phyloP scores from a whole-genome alignment of 2,329 filamentous ascomycete species.

The Torrubiellomyces zombiae region DNA sequence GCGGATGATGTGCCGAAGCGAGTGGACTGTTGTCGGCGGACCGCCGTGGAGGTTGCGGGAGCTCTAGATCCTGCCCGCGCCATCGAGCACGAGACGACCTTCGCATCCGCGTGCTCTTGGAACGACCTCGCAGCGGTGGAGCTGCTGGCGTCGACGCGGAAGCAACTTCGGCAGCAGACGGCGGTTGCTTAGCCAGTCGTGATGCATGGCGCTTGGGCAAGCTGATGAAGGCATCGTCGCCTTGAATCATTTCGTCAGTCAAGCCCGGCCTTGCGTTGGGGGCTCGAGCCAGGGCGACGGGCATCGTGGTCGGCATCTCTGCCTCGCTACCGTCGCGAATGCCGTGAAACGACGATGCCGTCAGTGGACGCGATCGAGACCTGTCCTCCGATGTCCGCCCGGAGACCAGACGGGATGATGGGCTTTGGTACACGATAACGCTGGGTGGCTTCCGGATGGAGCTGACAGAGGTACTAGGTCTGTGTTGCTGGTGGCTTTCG shows the following conservation, averaged over 20 bases:
- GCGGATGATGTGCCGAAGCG: constrained; percentile 24
- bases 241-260: constrained; percentile 43
- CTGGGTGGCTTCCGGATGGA: constrained; percentile 30
- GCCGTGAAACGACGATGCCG: too few species aligned
- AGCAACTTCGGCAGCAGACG: constrained; percentile 35
- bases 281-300: constrained; percentile 39
- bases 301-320: constrained; percentile 19
- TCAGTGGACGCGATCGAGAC: too few species aligned
- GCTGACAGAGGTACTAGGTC: constrained; percentile 13
- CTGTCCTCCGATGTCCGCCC: constrained; percentile 14
- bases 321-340: too few species aligned
- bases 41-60: constrained; percentile 12
- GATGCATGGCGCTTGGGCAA: constrained; percentile 35
- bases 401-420: constrained; percentile 5
- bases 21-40: constrained; percentile 18
- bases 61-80: constrained; percentile 20
- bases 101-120: constrained; percentile 30
- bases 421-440: constrained; percentile 36
- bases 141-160: too few species aligned
- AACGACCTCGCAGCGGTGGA: constrained; percentile 20
- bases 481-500: constrained; percentile 9
- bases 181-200: constrained; percentile 26
- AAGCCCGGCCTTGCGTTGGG: constrained; percentile 46
- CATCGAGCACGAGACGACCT: constrained; percentile 21
- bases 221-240: constrained; percentile 41